Evolutionary conservation across 2,329 filamentous ascomycete species (phyloP).

Genomic region (Hirsutella minnesotensis): DNA sequence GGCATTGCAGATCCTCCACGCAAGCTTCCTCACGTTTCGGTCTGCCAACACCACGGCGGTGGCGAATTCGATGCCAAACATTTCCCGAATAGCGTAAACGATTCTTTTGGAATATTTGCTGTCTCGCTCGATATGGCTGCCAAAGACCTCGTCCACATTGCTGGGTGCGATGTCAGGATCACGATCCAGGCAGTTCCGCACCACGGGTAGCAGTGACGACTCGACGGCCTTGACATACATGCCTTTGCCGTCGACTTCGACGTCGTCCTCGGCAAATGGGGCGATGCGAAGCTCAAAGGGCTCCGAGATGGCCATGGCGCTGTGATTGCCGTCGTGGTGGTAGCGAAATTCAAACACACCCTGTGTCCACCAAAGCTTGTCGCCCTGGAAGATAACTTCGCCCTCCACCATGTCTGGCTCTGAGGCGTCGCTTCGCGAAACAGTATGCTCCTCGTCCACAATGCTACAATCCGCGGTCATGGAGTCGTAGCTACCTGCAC

Average conservation of each 20-base stretch:
- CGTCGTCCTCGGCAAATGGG: conserved; percentile 67
- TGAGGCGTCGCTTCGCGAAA: conserved; percentile 37
- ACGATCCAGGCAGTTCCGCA: conserved; percentile 86
- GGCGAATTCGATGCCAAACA: conserved; percentile 95
- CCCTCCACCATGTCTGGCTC: conserved; percentile 55
- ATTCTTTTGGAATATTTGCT: conserved; percentile 81
- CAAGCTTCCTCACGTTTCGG: conserved; percentile 78
- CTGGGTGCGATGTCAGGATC: conserved; percentile 83
- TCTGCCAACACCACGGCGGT: conserved; percentile 87
- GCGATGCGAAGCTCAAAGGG: conserved; percentile 84
- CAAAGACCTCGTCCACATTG: conserved; percentile 70
- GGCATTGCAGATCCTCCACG: conserved; percentile 90
- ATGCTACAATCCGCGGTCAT: conserved; percentile 67
- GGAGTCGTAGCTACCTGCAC: conserved; percentile 63
- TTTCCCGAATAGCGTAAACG: conserved; percentile 88
- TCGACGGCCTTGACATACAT: conserved; percentile 62
- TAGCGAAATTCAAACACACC: conserved; percentile 96
- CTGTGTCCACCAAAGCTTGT: conserved; percentile 95
- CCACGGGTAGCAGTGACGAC: conserved; percentile 63
- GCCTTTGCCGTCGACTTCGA: conserved; percentile 45
- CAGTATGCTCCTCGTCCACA: conserved; percentile 51
- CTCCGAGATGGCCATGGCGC: conserved; percentile 85
- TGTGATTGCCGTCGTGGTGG: conserved; percentile 86
- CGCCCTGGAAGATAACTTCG: conserved; percentile 77
- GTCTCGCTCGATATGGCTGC: conserved; percentile 72